Base-by-base conservation (phyloP, 306 rosid species). In the Ormosia semicastrata region DNA sequence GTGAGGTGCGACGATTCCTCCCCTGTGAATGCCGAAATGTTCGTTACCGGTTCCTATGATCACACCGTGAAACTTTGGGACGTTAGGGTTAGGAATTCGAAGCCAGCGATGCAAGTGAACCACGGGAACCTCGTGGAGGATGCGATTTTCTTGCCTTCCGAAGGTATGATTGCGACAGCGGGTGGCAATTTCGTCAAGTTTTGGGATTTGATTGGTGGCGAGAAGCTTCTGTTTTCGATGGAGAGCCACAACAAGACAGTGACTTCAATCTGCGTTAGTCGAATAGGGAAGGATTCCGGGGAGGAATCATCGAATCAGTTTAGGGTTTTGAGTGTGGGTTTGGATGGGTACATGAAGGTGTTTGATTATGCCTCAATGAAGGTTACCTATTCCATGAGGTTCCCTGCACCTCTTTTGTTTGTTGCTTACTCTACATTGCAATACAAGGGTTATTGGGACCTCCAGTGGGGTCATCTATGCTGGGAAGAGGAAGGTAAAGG, bases 201-300 rank as follows among this genome's bases (percentile, higher is more conserved):
- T 13, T 96, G 98, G 99, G 99, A 96, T 64, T 5, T 95, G 73
- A 81, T 93, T 24, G 97, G 94, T 0, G 99, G 99, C n/a, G 98
- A 97, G 87, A 92, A 78, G 64, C 71, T 95, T 76, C 47, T 92
- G 44, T 84, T 57, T 57, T 89, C 98, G 0, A 92, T 96, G 97
- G 98, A 93, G 85, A 91, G 97, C 78, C 99, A 96, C 54, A 96
- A 91, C 76, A 96, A 92, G 90, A 96, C 98, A 0, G 98, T 96
- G 4, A 92, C 98, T 1, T 91, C 96, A 0, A 47, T 96, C 11
- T 92, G 97, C 57, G 82, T 93, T 9, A 97, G 91, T 8, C 82
- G 44, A 62, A 78, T 86, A n/a, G 90, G 90, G 79, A 87, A 79
- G 71, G 89, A 76, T 11, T 59, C 37, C 0, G 91, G 83, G 1